Conservation (phyloP, 2,329 filamentous ascomycete species). For the Coleophoma crateriformis region DNA sequence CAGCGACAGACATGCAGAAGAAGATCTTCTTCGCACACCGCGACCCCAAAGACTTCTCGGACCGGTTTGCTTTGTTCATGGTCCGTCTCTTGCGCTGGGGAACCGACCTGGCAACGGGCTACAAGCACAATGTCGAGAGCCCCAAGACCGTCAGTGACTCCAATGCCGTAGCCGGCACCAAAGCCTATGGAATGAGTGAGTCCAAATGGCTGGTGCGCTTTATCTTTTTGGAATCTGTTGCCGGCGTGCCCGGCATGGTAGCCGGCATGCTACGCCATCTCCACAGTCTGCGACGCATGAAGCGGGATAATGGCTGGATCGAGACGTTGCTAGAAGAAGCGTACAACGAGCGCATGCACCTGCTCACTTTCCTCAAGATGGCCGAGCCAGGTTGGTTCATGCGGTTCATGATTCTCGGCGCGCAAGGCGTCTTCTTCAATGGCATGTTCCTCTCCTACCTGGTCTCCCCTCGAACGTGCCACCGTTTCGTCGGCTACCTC, state of each 20-base stretch:
- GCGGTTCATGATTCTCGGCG: conserved; percentile 84
- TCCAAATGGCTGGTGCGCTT: conserved; percentile 86
- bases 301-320: conserved; percentile 95
- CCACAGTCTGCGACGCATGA: conserved; percentile 75
- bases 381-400: conserved; percentile 76
- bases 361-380: conserved; percentile 90
- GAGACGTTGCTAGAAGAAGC: conserved; percentile 85
- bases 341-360: conserved; percentile 92
- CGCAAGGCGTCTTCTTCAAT: conserved; percentile 97
- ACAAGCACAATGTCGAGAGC: conserved; percentile 60
- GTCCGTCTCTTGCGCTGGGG: conserved; percentile 72
- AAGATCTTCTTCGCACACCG: conserved; percentile 73
- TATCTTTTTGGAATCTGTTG: conserved; percentile 90
- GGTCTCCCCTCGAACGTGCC: conserved; percentile 77
- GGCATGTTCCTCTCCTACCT: conserved; percentile 86
- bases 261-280: conserved; percentile 91
- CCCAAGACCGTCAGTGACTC: conserved; percentile 37
- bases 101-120: conserved; percentile 78
- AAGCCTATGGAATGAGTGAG: conserved; percentile 68
- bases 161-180: conserved; percentile 33
- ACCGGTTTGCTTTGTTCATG: conserved; percentile 72
- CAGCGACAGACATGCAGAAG: conserved; percentile 69
- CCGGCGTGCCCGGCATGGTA: conserved; percentile 95
- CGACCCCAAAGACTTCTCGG: conserved; percentile 64
- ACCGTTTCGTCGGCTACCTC: conserved; percentile 93